Base-by-base conservation (phyloP, 2,329 filamentous ascomycete species). In the Arthrobotrys sphaeroides region DNA sequence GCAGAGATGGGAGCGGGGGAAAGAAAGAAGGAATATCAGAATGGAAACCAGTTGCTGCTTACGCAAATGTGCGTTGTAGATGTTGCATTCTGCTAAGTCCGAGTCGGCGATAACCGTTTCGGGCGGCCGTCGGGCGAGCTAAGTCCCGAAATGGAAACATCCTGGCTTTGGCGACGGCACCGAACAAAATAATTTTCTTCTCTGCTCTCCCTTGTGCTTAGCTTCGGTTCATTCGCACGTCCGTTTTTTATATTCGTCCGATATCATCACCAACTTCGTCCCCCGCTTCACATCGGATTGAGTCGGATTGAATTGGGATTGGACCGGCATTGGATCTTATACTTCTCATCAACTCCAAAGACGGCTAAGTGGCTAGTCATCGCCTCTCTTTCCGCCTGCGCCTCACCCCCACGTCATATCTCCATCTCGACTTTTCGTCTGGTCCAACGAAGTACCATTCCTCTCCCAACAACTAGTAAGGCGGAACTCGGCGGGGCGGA, bases 401-500 rank as follows among this genome's bases (percentile, higher is more conserved):
- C 65, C 65, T 33, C 53, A 49, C 43, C 51, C 22, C 43, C n/a
- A 42, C 65, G 42, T 61, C 55, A 55, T n/a, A n/a, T 49, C 33
- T 26, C 9, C 33, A 38, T 36, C 28, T 42, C 40, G 24, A 47
- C 43, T 51, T 42, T 20, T 43, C 13, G 43, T 33, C 43, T 24
- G 26, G 1, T 53, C 31, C 36, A 40, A 40, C 4, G 36, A 40
- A 40, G 36, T 13, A n/a, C n/a, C n/a, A n/a, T n/a, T 33, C 28
- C 10, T 20, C 18, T 16, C 42, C 43, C 20, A 49, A 59, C 43
- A 51, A 49, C 26, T 24, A 61, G 62, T 33, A 65, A 72, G 67
- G 57, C 67, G 59, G 67, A 72, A 57, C 67, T 72, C 65, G 67
- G 67, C 59, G 67, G 67, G 67, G 57, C 67, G 59, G 31, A 64